Percentiles rank a stretch among this genome's conserved stretches.
Evolutionary conservation across 257 asterid genomes (phyloP).

Genomic region (Capsicum pubescens): DNA sequence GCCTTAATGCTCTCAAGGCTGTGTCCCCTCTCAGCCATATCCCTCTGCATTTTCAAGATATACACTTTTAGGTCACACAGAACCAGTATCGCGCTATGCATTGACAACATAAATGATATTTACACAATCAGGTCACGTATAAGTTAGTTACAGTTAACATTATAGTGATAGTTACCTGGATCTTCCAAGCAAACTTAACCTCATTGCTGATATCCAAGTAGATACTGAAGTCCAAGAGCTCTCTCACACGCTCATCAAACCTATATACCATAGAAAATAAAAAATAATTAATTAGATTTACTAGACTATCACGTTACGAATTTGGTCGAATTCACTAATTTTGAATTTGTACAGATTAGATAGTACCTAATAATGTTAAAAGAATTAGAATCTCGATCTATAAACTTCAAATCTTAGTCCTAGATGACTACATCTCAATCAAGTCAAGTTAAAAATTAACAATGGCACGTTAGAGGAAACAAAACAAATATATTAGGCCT

Average conservation of each 20-base stretch:
- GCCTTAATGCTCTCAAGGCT: conserved; percentile 98
- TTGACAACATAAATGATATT: not conserved
- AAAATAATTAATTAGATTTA: not conserved
- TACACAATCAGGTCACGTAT: not conserved
- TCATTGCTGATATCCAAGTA: conserved; percentile 96
- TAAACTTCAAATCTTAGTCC: too few species aligned
- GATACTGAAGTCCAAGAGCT: conserved; percentile 94
- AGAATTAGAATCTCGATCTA: too few species aligned
- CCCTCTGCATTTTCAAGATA: conserved; percentile 67
- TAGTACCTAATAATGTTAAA: too few species aligned
- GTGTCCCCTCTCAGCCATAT: conserved; percentile 99
- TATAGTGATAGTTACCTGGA: conserved; percentile 35
- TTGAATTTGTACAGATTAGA: too few species aligned
- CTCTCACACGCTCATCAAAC: conserved; percentile 94
- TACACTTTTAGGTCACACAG: not conserved
- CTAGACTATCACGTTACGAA: too few species aligned
- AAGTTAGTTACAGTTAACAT: not conserved
- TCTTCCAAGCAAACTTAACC: conserved; percentile 97
- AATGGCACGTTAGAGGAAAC: too few species aligned
- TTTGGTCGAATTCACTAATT: too few species aligned
- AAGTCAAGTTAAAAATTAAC: too few species aligned
- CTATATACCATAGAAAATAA: conserved; percentile 40
- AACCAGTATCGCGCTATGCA: not conserved
- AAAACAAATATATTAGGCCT: too few species aligned
- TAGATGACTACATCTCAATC: too few species aligned